Evolutionary conservation across 1,284 basidiomycete genomes (phyloP).

Genomic region (Caloboletus firmus): DNA sequence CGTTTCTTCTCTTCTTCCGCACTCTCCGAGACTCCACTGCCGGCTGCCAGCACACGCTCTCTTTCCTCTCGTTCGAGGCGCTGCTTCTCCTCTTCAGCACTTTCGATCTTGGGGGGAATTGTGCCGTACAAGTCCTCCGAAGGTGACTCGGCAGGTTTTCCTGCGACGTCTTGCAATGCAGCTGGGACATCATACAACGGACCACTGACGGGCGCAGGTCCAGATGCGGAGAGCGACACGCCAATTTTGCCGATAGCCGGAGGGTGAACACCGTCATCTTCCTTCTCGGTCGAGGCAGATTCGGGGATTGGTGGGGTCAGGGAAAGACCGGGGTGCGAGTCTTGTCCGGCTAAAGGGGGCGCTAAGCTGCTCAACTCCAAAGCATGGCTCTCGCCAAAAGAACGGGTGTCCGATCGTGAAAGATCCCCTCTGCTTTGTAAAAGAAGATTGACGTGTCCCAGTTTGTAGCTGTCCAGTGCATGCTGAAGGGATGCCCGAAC

Average conservation of each 20-base stretch:
- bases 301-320: slow-evolving; percentile 42
- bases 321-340: slow-evolving; percentile 38
- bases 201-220: slow-evolving; percentile 66
- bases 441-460: slow-evolving; percentile 58
- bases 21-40: slow-evolving; percentile 40
- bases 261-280: slow-evolving; percentile 6
- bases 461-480: slow-evolving; percentile 72
- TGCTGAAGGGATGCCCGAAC: slow-evolving; percentile 73
- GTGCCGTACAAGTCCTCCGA: slow-evolving; percentile 36
- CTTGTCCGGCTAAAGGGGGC: slow-evolving; percentile 33
- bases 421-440: slow-evolving; percentile 53
- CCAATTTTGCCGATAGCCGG: slow-evolving; percentile 68
- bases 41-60: slow-evolving; percentile 36
- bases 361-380: slow-evolving; percentile 63
- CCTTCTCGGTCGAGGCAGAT: slow-evolving; percentile 5
- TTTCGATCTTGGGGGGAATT: slow-evolving; percentile 27
- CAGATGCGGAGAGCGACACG: slow-evolving; percentile 48
- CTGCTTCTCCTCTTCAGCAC: slow-evolving; percentile 56
- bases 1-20: slow-evolving; percentile 71
- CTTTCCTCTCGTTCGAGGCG: slow-evolving; percentile 43
- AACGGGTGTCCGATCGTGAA: slow-evolving; percentile 67
- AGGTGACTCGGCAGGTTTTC: slow-evolving; percentile 25
- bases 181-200: slow-evolving; percentile 54
- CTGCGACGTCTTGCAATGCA: slow-evolving; percentile 37
- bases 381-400: slow-evolving; percentile 79